Evolutionary conservation across 305 asterid species (phyloP).

Genomic region (Fraxinus velutina): DNA sequence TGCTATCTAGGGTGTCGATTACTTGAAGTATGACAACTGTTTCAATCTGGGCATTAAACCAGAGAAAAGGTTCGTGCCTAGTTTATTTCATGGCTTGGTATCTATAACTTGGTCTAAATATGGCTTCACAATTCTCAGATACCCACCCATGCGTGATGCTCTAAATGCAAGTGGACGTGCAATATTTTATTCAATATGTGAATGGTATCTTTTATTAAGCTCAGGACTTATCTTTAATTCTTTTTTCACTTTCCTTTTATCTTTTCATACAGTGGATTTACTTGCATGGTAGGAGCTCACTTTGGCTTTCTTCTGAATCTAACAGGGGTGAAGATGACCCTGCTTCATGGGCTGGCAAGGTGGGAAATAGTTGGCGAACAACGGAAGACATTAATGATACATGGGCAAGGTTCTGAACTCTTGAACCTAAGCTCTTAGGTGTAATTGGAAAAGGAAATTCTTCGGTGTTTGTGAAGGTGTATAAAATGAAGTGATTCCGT

Average conservation of each 20-base stretch:
- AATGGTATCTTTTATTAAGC: slow-evolving; percentile 53
- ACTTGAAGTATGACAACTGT: slow-evolving; percentile 95
- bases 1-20: slow-evolving; percentile 65
- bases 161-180: slow-evolving; percentile 77
- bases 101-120: slow-evolving; percentile 23
- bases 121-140: slow-evolving; percentile 44
- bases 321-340: slow-evolving; percentile 91
- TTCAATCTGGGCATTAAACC: slow-evolving; percentile 87
- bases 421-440: slow-evolving; percentile 16
- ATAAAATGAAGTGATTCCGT: neutral
- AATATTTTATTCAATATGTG: slow-evolving; percentile 87
- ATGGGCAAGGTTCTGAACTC: slow-evolving; percentile 76
- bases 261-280: neutral
- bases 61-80: slow-evolving; percentile 53
- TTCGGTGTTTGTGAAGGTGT: neutral
- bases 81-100: slow-evolving; percentile 3
- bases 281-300: slow-evolving; percentile 12
- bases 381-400: slow-evolving; percentile 87
- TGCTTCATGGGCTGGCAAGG: slow-evolving; percentile 80
- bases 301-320: slow-evolving; percentile 25
- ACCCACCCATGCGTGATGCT: slow-evolving; percentile 98
- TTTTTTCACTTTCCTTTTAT: neutral
- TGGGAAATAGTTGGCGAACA: slow-evolving; percentile 98
- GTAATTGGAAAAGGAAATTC: neutral
- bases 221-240: neutral